phyloP scores from a whole-genome alignment of 1,139 yeast genomes.

The Pneumocystis jirovecii region DNA sequence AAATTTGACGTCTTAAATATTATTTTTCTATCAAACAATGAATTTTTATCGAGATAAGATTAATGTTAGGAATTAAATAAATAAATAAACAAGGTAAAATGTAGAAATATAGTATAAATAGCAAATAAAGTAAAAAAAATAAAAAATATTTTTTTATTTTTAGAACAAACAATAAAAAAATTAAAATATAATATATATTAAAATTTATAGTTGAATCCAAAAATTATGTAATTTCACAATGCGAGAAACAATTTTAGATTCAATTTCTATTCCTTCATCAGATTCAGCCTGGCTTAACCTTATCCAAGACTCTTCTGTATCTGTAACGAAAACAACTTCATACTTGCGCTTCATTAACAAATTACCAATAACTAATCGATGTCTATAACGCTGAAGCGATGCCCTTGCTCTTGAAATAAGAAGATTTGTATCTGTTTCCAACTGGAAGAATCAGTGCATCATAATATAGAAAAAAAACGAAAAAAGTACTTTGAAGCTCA shows the following conservation, averaged over 20 bases:
- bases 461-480: background rate
- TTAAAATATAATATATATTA: background rate
- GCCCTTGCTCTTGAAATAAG: constrained; percentile 58
- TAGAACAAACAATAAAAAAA: background rate
- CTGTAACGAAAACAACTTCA: constrained; percentile 75
- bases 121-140: background rate
- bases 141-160: constrained; percentile 15
- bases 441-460: constrained; percentile 15
- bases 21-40: background rate
- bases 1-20: background rate
- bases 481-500: constrained; percentile 49
- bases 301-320: constrained; percentile 36
- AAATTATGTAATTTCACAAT: constrained; percentile 46
- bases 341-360: constrained; percentile 73
- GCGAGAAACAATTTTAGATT: constrained; percentile 59
- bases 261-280: constrained; percentile 41
- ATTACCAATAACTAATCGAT: constrained; percentile 90
- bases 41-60: background rate
- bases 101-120: background rate
- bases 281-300: constrained; percentile 32
- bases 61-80: background rate
- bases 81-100: background rate
- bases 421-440: constrained; percentile 70
- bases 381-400: constrained; percentile 74
- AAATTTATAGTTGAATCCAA: constrained; percentile 34